A percentile compares a stretch with the other conserved stretches of the same genome.
These are phyloP conservation scores for Neoboletus magnificus DNA, from an alignment of 768 basidiomycete species.

Conservation along the genomic window DNA sequence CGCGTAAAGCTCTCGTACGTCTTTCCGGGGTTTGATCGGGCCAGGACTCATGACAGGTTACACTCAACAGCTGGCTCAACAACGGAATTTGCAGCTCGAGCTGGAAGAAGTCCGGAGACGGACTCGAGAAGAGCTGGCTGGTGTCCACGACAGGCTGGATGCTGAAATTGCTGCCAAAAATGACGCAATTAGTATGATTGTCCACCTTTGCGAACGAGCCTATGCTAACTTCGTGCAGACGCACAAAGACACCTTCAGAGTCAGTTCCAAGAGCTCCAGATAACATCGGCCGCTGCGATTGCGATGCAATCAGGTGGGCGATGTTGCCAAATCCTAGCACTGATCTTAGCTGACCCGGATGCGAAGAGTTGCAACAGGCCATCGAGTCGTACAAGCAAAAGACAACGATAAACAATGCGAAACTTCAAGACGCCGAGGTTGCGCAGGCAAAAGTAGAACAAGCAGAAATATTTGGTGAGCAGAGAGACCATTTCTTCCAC, in stretches of 20 bases:
- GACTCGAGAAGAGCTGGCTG: conserved; percentile 56
- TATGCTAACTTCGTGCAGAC: conserved; percentile 35
- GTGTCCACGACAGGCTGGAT: conserved; percentile 57
- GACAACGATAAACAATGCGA: conserved; percentile 52
- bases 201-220: not conserved
- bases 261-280: conserved; percentile 61
- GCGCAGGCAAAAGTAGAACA: conserved; percentile 62
- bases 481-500: not conserved
- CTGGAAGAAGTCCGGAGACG: conserved; percentile 63
- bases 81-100: conserved; percentile 61
- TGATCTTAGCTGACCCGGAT: not conserved
- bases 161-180: conserved; percentile 48
- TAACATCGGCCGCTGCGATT: conserved; percentile 54
- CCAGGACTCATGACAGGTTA: not conserved
- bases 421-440: conserved; percentile 67
- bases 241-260: conserved; percentile 57
- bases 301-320: conserved; percentile 55
- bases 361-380: conserved; percentile 57
- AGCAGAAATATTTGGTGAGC: conserved; percentile 58
- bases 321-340: not conserved
- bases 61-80: conserved; percentile 54
- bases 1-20: conserved; percentile 63
- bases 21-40: not conserved
- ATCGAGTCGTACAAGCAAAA: conserved; percentile 66
- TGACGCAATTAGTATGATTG: conserved; percentile 53